phyloP scores from a whole-genome alignment of 306 rosid genomes.

The Cercis canadensis region DNA sequence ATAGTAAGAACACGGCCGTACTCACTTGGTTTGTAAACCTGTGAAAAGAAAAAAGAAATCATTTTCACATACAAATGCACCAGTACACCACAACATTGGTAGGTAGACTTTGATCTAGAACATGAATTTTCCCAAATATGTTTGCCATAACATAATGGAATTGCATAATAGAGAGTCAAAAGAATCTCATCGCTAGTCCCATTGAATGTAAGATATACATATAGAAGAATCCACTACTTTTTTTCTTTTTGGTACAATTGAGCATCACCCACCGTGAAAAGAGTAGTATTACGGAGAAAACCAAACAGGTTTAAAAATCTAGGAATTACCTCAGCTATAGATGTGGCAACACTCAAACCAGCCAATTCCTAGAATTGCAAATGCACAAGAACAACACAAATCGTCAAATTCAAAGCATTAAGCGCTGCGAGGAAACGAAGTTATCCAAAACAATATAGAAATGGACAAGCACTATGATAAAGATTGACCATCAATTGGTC shows the following conservation, averaged over 20 bases:
- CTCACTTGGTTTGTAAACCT: slow-evolving; percentile 81
- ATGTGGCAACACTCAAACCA: slow-evolving; percentile 89
- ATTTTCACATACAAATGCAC: slow-evolving; percentile 25
- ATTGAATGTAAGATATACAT: background rate
- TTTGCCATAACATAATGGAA: background rate
- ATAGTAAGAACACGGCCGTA: slow-evolving; percentile 71
- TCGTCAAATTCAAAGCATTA: slow-evolving; percentile 2
- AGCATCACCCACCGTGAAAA: no score
- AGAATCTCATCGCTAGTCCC: background rate
- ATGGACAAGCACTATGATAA: background rate
- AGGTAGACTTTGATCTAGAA: slow-evolving; percentile 14
- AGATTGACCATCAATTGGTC: slow-evolving; percentile 87
- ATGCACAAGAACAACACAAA: background rate
- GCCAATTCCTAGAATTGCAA: slow-evolving; percentile 77
- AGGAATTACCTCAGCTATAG: slow-evolving; percentile 79
- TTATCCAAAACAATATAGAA: background rate
- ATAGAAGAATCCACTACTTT: no score
- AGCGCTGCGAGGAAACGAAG: background rate
- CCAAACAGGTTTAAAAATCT: background rate
- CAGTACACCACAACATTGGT: background rate
- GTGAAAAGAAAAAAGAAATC: slow-evolving; percentile 14
- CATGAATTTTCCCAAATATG: background rate
- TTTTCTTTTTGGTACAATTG: no score
- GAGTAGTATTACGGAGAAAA: background rate
- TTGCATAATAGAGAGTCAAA: background rate